Evolutionary conservation across 768 basidiomycete species (phyloP), one percentile per base, ranked within the genome.

Genomic region (Russula virescens): DNA sequence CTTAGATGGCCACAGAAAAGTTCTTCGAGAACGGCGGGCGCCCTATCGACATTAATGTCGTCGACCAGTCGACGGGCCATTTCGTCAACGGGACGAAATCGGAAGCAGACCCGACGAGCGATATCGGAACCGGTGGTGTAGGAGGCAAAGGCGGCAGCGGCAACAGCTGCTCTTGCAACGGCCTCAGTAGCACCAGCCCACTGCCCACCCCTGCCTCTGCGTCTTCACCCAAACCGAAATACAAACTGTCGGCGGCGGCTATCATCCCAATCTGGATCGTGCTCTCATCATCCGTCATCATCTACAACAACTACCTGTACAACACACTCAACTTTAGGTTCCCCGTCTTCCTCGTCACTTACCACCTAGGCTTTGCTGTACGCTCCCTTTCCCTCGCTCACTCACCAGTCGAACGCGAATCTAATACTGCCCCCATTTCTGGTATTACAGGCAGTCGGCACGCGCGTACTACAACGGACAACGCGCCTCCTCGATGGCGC

Each of bases 221-320:
- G 23, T 67, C 79, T 3, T 63, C 75, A 10, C 74, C 79, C 23
- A 67, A 76, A 10, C 69, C 73, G 2, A 83, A 82, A 58, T 67
- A 77, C n/a, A 83, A 81, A 70, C 73, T 89, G 31, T 81, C 89
- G 14, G 81, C 89, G 0, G 71, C 84, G 0, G 76, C 81, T 60
- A 90, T 94, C 70, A 91, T 97, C 60, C 94, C 92, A 28, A 77
- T 96, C 60, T 98, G 96, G 96, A 98, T 97, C 70, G 76, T 84
- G 21, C 87, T 96, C 68, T 89, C 87, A 66, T 92, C 93, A 26
- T 73, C 84, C 9, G 95, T 98, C 72, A 98, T 98, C 76, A 85
- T 97, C 62, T 97, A 98, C 84, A 97, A 97, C 83, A 96, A 94
- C 74, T 86, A 86, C 71, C 75, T 91, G 68, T 93, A 91, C 80